Evolutionary conservation across 2,329 filamentous ascomycete genomes (phyloP), one percentile per base, ranked within the genome.

Genomic region (Cladosporium oxysporum): DNA sequence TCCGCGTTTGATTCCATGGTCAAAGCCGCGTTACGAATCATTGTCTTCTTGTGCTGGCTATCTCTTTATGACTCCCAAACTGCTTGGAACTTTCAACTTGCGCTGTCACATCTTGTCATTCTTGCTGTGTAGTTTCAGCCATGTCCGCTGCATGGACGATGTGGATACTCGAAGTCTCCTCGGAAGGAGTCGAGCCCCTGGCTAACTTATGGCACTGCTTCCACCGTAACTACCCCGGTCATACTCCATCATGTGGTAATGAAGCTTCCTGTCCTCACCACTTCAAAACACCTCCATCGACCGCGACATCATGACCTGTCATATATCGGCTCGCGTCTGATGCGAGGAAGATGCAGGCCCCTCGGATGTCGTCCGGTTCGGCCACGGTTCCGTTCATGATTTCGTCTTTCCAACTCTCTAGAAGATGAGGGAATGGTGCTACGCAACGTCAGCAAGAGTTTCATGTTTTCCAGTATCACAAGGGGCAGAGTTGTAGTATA

Each of bases 321-420:
- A 79, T 81, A 67, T 78, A 83, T 69, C 70, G 73, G 69, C 81
- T 83, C 0, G 82, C 82, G 69, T 84, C 82, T 55, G 81, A 81
- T 0, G 81, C 81, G 55, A 83, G 69, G 59, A 83, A 84, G 1
- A 83, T 79, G 69, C 80, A 83, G 0, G 79, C 80, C 8, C 82
- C 82, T 70, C 79, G 80, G 29, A 85, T 83, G 62, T 84, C 82
- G 65, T 84, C 81, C 0, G 82, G 82, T 69, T 82, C 77, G 1
- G 81, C 81, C 14, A 84, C 78, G 1, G 80, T 73, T 6, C 77
- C 75, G 37, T 80, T 82, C 81, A 84, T 84, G 10, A 81, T 80
- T 66, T 83, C 81, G 5, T 79, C 76, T 68, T 83, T 83, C 82
- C 82, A 84, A 5, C 77, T 75, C 57, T 83, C 82, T 0, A 83